These are phyloP conservation scores for Umbelopsis sp. DNA, from an alignment of 192 early-diverging fungal genomes.

Conservation along the genomic window DNA sequence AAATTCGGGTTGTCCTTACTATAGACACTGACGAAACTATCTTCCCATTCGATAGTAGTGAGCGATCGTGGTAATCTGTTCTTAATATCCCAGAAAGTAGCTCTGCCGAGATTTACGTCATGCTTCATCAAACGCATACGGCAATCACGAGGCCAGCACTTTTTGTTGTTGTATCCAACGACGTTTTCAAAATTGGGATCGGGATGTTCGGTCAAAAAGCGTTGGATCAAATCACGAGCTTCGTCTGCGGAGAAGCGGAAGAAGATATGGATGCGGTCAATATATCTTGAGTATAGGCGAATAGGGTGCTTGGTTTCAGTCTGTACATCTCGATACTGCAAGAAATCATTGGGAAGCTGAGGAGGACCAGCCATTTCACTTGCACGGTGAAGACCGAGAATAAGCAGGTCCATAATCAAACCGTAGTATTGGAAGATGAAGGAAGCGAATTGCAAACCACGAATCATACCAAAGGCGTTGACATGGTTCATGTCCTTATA, in stretches of 20 bases:
- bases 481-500: conserved; percentile 99
- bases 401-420: conserved; percentile 91
- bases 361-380: conserved; percentile 97
- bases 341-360: conserved; percentile 91
- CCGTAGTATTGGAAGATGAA: conserved; percentile 99
- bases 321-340: conserved; percentile 90
- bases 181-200: conserved; percentile 99
- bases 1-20: conserved; percentile 97
- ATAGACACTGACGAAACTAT: conserved; percentile 95
- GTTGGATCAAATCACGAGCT: conserved; percentile 92
- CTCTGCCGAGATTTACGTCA: conserved; percentile 97
- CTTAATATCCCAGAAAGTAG: conserved; percentile 99
- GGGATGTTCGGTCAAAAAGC: conserved; percentile 96
- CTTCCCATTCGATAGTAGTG: conserved; percentile 98
- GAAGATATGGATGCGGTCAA: conserved; percentile 93
- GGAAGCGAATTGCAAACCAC: conserved; percentile 96
- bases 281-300: conserved; percentile 92
- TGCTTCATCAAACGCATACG: conserved; percentile 99
- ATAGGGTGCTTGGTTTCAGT: conserved; percentile 97
- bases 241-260: conserved; percentile 95
- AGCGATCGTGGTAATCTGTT: conserved; percentile 95
- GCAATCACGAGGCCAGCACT: conserved; percentile 98
- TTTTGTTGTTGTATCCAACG: conserved; percentile 98
- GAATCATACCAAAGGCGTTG: conserved; percentile 95
- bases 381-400: conserved; percentile 92